A percentile compares a stretch with the other conserved stretches of the same genome.
phyloP scores from a whole-genome alignment of 1,284 basidiomycete species.

The Sporisorium iseilematis-ciliati region DNA sequence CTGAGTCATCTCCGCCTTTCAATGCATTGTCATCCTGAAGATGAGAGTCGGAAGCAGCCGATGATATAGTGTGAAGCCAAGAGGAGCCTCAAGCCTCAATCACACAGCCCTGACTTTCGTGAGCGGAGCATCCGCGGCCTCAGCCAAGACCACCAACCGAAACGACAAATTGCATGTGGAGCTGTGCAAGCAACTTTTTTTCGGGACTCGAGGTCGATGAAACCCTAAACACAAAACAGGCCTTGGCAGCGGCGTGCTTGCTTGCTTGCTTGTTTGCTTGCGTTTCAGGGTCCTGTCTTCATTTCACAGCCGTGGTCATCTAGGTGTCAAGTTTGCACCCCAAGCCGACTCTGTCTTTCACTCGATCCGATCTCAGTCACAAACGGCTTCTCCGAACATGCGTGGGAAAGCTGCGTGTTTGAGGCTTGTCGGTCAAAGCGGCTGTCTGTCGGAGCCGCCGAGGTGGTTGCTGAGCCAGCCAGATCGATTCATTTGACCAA shows the following conservation, averaged over 20 bases:
- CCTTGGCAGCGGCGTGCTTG: too few relatives aligned
- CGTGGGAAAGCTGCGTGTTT: background rate
- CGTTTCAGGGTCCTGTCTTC: too few relatives aligned
- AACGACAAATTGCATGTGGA: background rate
- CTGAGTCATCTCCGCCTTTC: background rate
- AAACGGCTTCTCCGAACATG: background rate
- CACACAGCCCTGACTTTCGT: background rate
- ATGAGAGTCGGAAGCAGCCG: background rate
- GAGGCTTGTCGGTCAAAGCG: background rate
- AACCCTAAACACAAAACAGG: background rate
- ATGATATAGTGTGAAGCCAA: slow-evolving; percentile 6
- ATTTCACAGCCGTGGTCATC: too few relatives aligned
- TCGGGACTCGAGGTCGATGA: background rate
- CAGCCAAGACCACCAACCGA: background rate
- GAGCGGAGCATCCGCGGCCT: background rate
- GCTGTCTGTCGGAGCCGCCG: background rate
- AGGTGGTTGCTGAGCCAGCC: background rate
- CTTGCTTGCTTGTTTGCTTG: too few relatives aligned
- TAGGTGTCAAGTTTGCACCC: too few relatives aligned
- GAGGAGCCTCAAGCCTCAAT: background rate
- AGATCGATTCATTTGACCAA: background rate
- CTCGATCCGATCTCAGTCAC: background rate
- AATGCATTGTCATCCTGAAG: background rate
- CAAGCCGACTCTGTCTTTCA: too few relatives aligned
- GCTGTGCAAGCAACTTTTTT: background rate